Evolutionary conservation across 768 basidiomycete genomes (phyloP).

Genomic region (Tylopilus cervinicoccineus): DNA sequence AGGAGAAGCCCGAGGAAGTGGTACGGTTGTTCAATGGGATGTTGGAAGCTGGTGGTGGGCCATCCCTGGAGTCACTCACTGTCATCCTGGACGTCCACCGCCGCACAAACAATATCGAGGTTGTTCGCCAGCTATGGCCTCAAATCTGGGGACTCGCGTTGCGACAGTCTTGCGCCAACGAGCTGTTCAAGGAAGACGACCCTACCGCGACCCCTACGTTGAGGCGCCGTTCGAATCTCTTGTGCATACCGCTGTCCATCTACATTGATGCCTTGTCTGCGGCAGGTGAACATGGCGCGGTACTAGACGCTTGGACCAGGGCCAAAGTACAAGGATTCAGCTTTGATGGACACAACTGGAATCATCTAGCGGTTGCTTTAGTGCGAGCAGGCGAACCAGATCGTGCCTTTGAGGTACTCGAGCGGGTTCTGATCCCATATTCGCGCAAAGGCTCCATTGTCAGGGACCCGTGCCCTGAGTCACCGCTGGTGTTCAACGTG

Average conservation of each 20-base stretch:
- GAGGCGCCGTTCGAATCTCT: slow-evolving; percentile 45
- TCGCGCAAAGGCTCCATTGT: slow-evolving; percentile 30
- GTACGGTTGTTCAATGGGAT: slow-evolving; percentile 53
- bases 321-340: slow-evolving; percentile 61
- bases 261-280: slow-evolving; percentile 72
- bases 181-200: slow-evolving; percentile 29
- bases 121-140: slow-evolving; percentile 63
- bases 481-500: slow-evolving; percentile 40
- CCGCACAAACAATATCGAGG: slow-evolving; percentile 48
- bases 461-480: slow-evolving; percentile 32
- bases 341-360: slow-evolving; percentile 92
- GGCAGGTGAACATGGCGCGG: slow-evolving; percentile 54
- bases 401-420: slow-evolving; percentile 78
- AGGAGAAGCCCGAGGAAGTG: slow-evolving; percentile 46
- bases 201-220: slow-evolving; percentile 3
- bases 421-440: slow-evolving; percentile 69
- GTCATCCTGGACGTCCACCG: slow-evolving; percentile 73
- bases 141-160: slow-evolving; percentile 58
- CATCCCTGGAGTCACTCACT: slow-evolving; percentile 57
- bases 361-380: slow-evolving; percentile 71
- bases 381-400: slow-evolving; percentile 78
- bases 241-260: slow-evolving; percentile 77
- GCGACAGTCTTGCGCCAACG: slow-evolving; percentile 34
- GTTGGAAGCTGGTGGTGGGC: slow-evolving; percentile 49
- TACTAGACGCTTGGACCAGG: slow-evolving; percentile 64